These are phyloP conservation scores for Erythrophleum ivorense DNA, from an alignment of 331 rosid species.

Conservation along the genomic window DNA sequence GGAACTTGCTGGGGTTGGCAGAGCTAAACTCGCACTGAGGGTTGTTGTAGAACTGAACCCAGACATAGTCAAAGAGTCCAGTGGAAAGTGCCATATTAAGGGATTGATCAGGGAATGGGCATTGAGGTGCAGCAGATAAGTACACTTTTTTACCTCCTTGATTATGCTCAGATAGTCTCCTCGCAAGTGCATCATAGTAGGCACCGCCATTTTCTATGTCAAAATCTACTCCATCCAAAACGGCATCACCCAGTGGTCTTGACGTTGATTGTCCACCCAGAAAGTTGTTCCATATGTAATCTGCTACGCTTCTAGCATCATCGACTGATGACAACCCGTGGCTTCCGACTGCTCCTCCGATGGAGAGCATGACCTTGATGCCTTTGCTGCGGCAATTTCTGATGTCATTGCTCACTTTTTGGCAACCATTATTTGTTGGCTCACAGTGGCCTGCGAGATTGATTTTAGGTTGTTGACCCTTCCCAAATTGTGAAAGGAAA, in stretches of 20 bases:
- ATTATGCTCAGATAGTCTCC: constrained; percentile 13
- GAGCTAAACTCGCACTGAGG: constrained; percentile 36
- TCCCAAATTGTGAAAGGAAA: constrained; percentile 33
- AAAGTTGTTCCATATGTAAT: constrained; percentile 49
- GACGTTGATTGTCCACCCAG: constrained; percentile 42
- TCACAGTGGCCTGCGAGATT: constrained; percentile 39
- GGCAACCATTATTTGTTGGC: constrained; percentile 28
- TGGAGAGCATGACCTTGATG: constrained; percentile 50
- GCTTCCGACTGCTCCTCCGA: constrained; percentile 36
- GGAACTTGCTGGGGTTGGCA: neutral
- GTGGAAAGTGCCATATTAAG: constrained; percentile 42
- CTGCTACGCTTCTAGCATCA: constrained; percentile 39
- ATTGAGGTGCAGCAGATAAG: constrained; percentile 50
- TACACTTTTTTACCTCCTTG: constrained; percentile 25
- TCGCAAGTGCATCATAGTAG: constrained; percentile 41
- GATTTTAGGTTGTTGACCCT: constrained; percentile 19
- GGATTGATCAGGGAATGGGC: constrained; percentile 35
- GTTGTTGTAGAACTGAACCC: constrained; percentile 60
- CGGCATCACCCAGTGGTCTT: constrained; percentile 42
- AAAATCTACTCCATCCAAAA: constrained; percentile 42
- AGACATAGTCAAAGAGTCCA: constrained; percentile 48
- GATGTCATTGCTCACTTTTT: constrained; percentile 28
- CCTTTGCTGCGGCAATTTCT: constrained; percentile 43
- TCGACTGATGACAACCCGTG: constrained; percentile 32
- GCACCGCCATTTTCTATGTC: constrained; percentile 36